Evolutionary conservation across 2,329 filamentous ascomycete genomes (phyloP).

Genomic region (Didymella exigua): DNA sequence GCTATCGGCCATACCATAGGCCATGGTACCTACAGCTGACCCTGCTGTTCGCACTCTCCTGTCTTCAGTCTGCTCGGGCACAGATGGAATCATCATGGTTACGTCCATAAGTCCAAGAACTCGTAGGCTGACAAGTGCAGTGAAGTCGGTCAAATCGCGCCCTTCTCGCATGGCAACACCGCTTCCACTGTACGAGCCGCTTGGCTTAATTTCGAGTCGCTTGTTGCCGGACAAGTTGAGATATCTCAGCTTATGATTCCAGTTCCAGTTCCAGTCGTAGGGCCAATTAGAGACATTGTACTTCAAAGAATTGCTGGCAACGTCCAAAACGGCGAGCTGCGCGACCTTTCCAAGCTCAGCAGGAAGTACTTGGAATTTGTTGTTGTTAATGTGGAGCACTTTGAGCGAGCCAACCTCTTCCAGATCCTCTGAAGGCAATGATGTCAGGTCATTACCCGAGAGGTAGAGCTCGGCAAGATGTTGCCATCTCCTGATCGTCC

Average conservation of each 20-base stretch:
- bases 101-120: constrained; percentile 97
- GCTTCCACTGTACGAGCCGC: constrained; percentile 61
- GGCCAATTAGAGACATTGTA: constrained; percentile 99
- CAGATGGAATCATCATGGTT: constrained; percentile 87
- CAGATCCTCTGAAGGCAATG: constrained; percentile 88
- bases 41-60: constrained; percentile 94
- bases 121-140: constrained; percentile 78
- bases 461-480: constrained; percentile 90
- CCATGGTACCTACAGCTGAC: constrained; percentile 86
- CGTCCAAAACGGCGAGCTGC: constrained; percentile 89
- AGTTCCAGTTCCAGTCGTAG: constrained; percentile 99
- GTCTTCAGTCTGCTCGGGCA: constrained; percentile 94
- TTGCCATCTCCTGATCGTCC: constrained; percentile 87
- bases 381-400: constrained; percentile 92
- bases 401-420: constrained; percentile 88
- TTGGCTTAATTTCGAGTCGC: constrained; percentile 83
- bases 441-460: constrained; percentile 92
- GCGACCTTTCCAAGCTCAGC: constrained; percentile 94
- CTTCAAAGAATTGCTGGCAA: constrained; percentile 92
- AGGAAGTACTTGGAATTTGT: constrained; percentile 95
- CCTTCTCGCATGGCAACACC: constrained; percentile 57
- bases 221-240: constrained; percentile 98
- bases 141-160: constrained; percentile 87
- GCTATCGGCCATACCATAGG: constrained; percentile 97
- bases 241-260: constrained; percentile 92